phyloP scores from a whole-genome alignment of 208 protist genomes.

The Acanthamoeba quina region DNA sequence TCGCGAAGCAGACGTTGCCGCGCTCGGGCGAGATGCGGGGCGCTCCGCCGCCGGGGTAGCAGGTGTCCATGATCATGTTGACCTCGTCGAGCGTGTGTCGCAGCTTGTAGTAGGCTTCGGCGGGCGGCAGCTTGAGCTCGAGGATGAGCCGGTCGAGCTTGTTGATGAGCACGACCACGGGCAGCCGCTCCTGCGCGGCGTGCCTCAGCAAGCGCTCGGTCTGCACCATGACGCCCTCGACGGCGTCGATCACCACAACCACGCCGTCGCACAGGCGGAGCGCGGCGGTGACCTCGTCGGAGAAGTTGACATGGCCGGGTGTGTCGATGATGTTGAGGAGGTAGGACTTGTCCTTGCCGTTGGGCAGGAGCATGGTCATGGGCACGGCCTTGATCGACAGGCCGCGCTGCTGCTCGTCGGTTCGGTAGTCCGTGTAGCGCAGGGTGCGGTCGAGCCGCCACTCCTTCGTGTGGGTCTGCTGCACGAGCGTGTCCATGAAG shows the following conservation, averaged over 20 bases:
- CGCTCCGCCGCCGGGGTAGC: not conserved
- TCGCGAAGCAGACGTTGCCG: conserved; percentile 84
- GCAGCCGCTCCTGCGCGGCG: conserved; percentile 91
- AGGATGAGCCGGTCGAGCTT: conserved; percentile 99
- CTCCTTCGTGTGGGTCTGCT: conserved; percentile 91
- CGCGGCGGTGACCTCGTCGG: conserved; percentile 95
- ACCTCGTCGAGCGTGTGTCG: conserved; percentile 93
- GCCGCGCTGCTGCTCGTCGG: conserved; percentile 90
- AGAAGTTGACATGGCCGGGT: conserved; percentile 96
- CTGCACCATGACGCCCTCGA: conserved; percentile 94
- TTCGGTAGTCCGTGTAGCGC: conserved; percentile 91
- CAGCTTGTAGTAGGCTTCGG: conserved; percentile 98
- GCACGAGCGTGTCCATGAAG: conserved; percentile 94
- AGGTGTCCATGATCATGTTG: conserved; percentile 30
- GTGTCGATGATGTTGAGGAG: conserved; percentile 98
- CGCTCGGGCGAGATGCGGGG: conserved; percentile 78
- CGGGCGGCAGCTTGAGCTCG: conserved; percentile 98
- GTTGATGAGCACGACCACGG: conserved; percentile 96
- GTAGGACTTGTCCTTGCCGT: conserved; percentile 89
- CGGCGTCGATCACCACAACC: conserved; percentile 97
- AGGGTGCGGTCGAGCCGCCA: conserved; percentile 75
- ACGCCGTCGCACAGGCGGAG: conserved; percentile 97
- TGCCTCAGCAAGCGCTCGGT: conserved; percentile 93
- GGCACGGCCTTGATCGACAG: conserved; percentile 92
- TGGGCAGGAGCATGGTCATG: conserved; percentile 90